phyloP scores from a whole-genome alignment of 805 yeast genomes.

The Lipomyces oligophaga region DNA sequence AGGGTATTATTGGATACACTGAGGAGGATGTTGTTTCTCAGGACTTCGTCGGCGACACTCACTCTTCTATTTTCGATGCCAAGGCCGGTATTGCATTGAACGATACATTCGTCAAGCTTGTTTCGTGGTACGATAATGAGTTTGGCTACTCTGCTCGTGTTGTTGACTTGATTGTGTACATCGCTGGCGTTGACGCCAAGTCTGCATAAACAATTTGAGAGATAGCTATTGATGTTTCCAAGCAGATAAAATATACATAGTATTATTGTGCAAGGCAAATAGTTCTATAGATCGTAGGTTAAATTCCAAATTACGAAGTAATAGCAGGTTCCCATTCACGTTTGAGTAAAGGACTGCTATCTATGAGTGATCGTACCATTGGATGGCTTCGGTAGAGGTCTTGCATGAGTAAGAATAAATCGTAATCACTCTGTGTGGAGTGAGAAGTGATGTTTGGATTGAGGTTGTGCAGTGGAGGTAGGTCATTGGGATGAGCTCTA shows the following conservation, averaged over 20 bases:
- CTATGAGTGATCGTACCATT: too few relatives aligned
- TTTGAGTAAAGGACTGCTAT: neutral
- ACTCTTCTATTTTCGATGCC: conserved; percentile 87
- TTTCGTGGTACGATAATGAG: conserved; percentile 96
- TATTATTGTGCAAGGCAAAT: neutral
- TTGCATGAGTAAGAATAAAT: too few relatives aligned
- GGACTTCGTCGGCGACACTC: conserved; percentile 78
- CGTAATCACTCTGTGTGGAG: too few relatives aligned
- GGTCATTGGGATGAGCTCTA: too few relatives aligned
- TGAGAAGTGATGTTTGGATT: too few relatives aligned
- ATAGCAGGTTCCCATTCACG: neutral
- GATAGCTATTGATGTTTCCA: too few relatives aligned
- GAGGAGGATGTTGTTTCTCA: conserved; percentile 89
- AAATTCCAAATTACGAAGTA: neutral
- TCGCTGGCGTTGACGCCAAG: conserved; percentile 52
- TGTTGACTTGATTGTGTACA: conserved; percentile 80
- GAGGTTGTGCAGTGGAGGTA: too few relatives aligned
- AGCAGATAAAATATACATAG: neutral
- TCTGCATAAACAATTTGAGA: conserved; percentile 14
- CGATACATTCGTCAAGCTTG: conserved; percentile 84
- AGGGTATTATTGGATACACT: conserved; percentile 85
- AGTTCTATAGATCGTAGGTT: neutral
- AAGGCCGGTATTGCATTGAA: conserved; percentile 85
- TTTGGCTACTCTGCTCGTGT: conserved; percentile 96
- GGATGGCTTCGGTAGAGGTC: too few relatives aligned